A percentile compares a stretch with the other conserved stretches of the same genome.
These are phyloP conservation scores for Phytopythium helicoides DNA, from an alignment of 352 stramenopile genomes.

Conservation along the genomic window DNA sequence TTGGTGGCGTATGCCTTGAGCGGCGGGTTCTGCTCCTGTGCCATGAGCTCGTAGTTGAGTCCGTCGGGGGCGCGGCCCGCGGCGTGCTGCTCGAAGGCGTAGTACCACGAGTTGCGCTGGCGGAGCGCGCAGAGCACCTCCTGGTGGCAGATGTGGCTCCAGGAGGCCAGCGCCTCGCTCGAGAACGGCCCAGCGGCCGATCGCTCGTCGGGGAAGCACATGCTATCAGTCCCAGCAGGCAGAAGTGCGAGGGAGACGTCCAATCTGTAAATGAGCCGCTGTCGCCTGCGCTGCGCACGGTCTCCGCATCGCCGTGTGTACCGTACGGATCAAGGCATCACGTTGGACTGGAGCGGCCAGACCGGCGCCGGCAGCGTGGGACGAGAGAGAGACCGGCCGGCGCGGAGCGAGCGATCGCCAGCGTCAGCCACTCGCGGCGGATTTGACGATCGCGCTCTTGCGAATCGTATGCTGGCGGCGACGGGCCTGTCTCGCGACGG, in stretches of 20 bases:
- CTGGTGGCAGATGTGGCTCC: conserved; percentile 26
- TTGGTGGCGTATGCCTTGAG: conserved; percentile 19
- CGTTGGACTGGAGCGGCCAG: neutral
- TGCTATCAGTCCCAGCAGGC: neutral
- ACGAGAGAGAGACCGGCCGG: neutral
- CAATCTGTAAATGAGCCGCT: neutral
- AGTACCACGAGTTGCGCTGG: conserved; percentile 41
- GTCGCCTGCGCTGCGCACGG: neutral
- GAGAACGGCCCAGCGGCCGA: conserved; percentile 10
- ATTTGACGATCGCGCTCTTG: no score
- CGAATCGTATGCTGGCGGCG: no score
- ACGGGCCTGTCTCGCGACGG: no score
- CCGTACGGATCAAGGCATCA: no score
- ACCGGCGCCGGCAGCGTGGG: no score
- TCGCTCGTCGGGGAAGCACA: neutral
- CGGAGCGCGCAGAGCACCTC: conserved; percentile 29
- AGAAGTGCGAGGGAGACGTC: neutral
- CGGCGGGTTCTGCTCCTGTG: conserved; percentile 25
- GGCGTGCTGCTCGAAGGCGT: conserved; percentile 28
- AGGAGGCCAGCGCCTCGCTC: conserved; percentile 16
- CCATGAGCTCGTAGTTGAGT: conserved; percentile 24
- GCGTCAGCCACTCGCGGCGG: neutral
- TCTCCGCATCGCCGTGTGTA: neutral
- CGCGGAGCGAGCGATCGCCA: neutral
- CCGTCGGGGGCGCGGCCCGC: conserved; percentile 9